Percentiles rank a stretch among this genome's conserved stretches.
phyloP scores from a whole-genome alignment of 257 asterid genomes.

The Przewalskia tangutica region DNA sequence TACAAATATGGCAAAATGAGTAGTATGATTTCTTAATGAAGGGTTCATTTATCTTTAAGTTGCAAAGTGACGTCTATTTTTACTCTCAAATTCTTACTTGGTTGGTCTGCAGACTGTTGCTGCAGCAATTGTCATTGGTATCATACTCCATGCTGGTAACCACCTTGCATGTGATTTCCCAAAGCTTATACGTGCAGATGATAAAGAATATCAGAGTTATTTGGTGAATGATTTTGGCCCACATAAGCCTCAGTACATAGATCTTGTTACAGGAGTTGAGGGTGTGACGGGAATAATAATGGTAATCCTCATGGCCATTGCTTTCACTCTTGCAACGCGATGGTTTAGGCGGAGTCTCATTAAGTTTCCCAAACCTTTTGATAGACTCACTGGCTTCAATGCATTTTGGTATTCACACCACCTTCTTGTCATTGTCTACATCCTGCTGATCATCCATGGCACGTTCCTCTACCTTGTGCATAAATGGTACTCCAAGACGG shows the following conservation, averaged over 20 bases:
- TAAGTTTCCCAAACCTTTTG: constrained; percentile 79
- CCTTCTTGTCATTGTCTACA: constrained; percentile 64
- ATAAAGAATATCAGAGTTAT: constrained; percentile 21
- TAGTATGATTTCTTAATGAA: not conserved
- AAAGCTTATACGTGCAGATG: constrained; percentile 45
- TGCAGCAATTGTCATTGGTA: constrained; percentile 71
- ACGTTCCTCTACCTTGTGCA: constrained; percentile 67
- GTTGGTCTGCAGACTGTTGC: constrained; percentile 61
- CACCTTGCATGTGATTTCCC: constrained; percentile 97
- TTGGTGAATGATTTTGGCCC: constrained; percentile 46
- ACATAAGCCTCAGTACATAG: constrained; percentile 43
- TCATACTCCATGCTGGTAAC: constrained; percentile 93
- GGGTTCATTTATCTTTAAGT: not conserved
- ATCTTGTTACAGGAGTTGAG: constrained; percentile 56
- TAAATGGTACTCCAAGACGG: constrained; percentile 77
- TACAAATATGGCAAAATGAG: not conserved
- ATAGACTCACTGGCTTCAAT: constrained; percentile 88
- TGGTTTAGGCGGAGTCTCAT: constrained; percentile 85
- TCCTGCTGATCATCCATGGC: constrained; percentile 71
- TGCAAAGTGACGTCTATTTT: not conserved
- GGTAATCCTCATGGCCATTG: constrained; percentile 64
- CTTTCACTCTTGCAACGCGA: constrained; percentile 75
- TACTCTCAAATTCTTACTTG: not conserved
- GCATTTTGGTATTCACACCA: constrained; percentile 98
- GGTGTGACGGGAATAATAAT: constrained; percentile 83